phyloP scores from a whole-genome alignment of 345 rosid species.

The Noccaea caerulescens region DNA sequence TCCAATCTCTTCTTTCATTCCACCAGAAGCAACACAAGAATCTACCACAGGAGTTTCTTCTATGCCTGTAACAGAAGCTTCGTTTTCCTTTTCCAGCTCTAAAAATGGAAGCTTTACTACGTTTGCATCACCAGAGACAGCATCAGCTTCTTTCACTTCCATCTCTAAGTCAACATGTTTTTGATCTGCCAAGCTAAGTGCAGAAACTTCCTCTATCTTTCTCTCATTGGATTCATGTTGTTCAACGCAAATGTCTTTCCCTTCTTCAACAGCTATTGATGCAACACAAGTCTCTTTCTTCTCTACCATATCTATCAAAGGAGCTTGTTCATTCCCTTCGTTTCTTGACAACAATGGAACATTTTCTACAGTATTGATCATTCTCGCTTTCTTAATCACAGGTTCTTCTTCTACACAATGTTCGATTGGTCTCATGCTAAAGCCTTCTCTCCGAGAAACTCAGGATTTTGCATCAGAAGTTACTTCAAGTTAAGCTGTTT shows the following conservation, averaged over 20 bases:
- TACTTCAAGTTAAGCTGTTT: neutral
- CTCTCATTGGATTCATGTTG: neutral
- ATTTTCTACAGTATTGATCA: neutral
- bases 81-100: neutral
- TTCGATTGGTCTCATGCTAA: constrained; percentile 29
- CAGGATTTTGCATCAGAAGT: neutral
- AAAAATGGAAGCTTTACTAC: neutral
- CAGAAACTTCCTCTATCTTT: constrained; percentile 17
- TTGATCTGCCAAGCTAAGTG: neutral
- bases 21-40: constrained; percentile 8
- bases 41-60: neutral
- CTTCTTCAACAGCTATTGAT: neutral
- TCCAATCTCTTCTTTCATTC: neutral
- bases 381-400: constrained; percentile 31
- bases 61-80: neutral
- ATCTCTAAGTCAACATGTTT: constrained; percentile 4
- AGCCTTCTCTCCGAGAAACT: constrained; percentile 17
- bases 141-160: constrained; percentile 7
- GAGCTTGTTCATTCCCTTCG: neutral
- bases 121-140: constrained; percentile 6
- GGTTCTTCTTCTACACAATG: constrained; percentile 23
- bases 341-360: neutral
- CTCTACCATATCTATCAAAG: neutral
- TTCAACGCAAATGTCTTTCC: neutral
- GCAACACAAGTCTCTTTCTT: constrained; percentile 7